Conservation (phyloP, 305 asterid genomes). For the Fraxinus angustifolia region DNA sequence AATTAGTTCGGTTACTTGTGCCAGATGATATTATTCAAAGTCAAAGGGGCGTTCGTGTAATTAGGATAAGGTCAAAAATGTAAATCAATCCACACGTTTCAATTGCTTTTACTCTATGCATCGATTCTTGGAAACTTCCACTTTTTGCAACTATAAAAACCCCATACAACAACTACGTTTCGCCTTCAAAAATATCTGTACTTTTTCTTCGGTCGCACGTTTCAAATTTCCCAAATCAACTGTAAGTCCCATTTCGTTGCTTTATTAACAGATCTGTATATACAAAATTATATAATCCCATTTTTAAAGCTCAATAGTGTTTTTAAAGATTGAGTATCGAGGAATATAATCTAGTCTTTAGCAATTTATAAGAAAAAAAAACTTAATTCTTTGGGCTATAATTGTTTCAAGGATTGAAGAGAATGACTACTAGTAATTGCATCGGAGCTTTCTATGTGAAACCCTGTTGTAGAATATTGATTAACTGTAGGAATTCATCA, state of each 20-base stretch:
- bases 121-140: not conserved
- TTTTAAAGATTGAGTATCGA: not conserved
- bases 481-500: constrained; percentile 46
- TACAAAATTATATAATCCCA: constrained; percentile 12
- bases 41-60: not conserved
- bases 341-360: not conserved
- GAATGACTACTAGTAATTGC: constrained; percentile 52
- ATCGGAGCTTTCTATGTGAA: constrained; percentile 53
- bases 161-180: not conserved
- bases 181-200: not conserved
- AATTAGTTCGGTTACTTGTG: no score
- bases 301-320: constrained; percentile 30
- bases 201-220: not conserved
- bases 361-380: not conserved
- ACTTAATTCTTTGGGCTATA: not conserved
- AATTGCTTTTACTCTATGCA: not conserved
- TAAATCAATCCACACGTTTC: not conserved
- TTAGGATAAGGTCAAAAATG: not conserved
- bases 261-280: constrained; percentile 32
- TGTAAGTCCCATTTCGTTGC: constrained; percentile 36
- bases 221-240: constrained; percentile 17
- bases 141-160: not conserved
- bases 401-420: constrained; percentile 4
- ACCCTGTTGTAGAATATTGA: constrained; percentile 50
- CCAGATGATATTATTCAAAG: not conserved